Conservation (phyloP, 225 moss, liverwort and hornwort species). For the Pseudisothecium myosuroides region DNA sequence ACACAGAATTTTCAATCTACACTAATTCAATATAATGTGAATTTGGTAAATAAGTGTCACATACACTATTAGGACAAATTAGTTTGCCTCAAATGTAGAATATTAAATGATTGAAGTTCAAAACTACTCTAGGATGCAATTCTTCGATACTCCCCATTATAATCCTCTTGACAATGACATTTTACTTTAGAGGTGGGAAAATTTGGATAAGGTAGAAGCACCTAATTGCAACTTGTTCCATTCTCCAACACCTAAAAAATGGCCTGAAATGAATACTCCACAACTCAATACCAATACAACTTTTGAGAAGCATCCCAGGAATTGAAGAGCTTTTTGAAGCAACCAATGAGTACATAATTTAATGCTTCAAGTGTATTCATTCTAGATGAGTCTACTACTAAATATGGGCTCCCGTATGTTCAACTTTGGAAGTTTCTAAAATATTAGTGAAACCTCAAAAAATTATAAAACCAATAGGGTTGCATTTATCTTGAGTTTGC, state of each 20-base stretch:
- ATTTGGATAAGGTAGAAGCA: rapidly evolving
- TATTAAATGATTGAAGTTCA: background rate
- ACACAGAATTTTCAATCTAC: rapidly evolving
- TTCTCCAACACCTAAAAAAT: rapidly evolving
- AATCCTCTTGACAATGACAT: background rate
- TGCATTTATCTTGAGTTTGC: background rate
- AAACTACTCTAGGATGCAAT: rapidly evolving
- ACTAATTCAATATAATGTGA: background rate
- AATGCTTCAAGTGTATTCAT: too few species aligned
- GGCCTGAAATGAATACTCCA: too few species aligned
- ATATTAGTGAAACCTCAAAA: too few species aligned
- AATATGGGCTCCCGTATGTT: too few species aligned
- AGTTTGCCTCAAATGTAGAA: rapidly evolving
- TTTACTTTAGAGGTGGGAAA: rapidly evolving
- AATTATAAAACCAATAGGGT: background rate
- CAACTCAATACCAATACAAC: too few species aligned
- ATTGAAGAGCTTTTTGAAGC: too few species aligned
- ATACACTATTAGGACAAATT: background rate
- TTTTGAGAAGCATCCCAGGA: too few species aligned
- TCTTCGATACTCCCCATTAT: background rate
- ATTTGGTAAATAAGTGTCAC: background rate
- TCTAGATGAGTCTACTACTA: too few species aligned
- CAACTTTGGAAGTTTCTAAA: too few species aligned
- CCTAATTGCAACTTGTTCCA: background rate
- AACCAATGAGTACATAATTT: too few species aligned